phyloP scores from a whole-genome alignment of 305 asterid species.

The Euphrasia arctica region DNA sequence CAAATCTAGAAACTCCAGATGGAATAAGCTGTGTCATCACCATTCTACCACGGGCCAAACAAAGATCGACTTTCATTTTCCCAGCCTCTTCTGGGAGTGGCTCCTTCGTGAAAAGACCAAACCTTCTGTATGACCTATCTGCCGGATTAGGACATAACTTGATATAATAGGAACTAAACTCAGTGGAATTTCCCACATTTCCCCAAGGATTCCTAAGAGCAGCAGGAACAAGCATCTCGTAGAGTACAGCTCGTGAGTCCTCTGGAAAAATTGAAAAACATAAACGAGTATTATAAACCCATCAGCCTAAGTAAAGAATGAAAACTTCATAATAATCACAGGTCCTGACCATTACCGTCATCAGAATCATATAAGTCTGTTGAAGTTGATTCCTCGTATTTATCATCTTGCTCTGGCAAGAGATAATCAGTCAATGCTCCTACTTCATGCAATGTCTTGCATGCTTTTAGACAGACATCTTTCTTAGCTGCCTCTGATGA shows the following conservation, averaged over 20 bases:
- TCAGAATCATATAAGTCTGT: conserved; percentile 56
- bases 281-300: conserved; percentile 25
- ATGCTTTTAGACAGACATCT: conserved; percentile 93
- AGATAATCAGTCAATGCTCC: conserved; percentile 94
- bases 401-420: conserved; percentile 71
- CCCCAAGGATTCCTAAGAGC: conserved; percentile 71
- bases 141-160: conserved; percentile 66
- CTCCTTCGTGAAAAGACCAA: conserved; percentile 79
- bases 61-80: conserved; percentile 76
- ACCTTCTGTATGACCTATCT: conserved; percentile 72
- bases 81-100: conserved; percentile 88
- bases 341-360: conserved; percentile 54
- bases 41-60: conserved; percentile 85
- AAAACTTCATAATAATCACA: conserved; percentile 23
- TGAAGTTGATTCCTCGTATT: conserved; percentile 40
- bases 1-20: conserved; percentile 55
- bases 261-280: conserved; percentile 48
- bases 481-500: conserved; percentile 75
- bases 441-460: conserved; percentile 76
- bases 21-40: conserved; percentile 71
- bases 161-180: conserved; percentile 57
- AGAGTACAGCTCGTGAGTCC: conserved; percentile 69
- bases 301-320: conserved; percentile 26
- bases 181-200: conserved; percentile 42
- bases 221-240: conserved; percentile 93